Conservation (phyloP, 202 grass and related monocot species). For the Panicum virgatum region DNA sequence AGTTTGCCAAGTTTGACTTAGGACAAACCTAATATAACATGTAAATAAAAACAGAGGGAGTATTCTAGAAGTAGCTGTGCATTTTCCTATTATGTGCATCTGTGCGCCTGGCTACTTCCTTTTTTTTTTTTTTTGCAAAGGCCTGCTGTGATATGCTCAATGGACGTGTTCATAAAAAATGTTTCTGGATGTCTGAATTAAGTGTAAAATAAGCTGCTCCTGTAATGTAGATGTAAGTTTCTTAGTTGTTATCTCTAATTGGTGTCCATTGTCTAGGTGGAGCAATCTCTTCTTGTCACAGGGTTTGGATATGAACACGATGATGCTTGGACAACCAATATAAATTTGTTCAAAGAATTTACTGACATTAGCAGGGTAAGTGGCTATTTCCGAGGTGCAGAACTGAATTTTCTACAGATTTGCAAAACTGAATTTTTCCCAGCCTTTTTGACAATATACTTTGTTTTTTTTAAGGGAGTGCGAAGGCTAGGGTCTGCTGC, state of each 20-base stretch:
- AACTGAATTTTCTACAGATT: background rate
- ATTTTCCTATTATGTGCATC: slow-evolving; percentile 19
- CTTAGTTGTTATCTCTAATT: slow-evolving; percentile 31
- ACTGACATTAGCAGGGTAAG: slow-evolving; percentile 94
- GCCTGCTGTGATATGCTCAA: slow-evolving; percentile 14
- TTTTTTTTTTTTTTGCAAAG: too few species aligned
- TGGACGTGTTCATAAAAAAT: slow-evolving; percentile 19
- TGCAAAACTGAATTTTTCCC: background rate
- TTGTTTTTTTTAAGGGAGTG: slow-evolving; percentile 69
- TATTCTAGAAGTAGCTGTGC: background rate
- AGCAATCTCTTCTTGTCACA: slow-evolving; percentile 95
- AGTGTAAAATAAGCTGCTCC: slow-evolving; percentile 3
- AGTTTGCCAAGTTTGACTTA: too few species aligned
- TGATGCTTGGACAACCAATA: slow-evolving; percentile 93
- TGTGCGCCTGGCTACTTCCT: too few species aligned
- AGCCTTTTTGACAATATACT: slow-evolving; percentile 6
- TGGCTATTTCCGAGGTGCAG: background rate
- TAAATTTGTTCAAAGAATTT: slow-evolving; percentile 96
- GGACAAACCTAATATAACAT: too few species aligned
- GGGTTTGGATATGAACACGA: slow-evolving; percentile 98
- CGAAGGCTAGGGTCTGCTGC: slow-evolving; percentile 87
- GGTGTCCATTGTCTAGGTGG: slow-evolving; percentile 63
- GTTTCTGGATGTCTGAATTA: slow-evolving; percentile 30
- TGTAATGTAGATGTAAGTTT: background rate
- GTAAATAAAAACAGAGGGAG: too few species aligned